Base-by-base conservation (phyloP, 192 early-diverging fungal species). In the Mortierella alpina region DNA sequence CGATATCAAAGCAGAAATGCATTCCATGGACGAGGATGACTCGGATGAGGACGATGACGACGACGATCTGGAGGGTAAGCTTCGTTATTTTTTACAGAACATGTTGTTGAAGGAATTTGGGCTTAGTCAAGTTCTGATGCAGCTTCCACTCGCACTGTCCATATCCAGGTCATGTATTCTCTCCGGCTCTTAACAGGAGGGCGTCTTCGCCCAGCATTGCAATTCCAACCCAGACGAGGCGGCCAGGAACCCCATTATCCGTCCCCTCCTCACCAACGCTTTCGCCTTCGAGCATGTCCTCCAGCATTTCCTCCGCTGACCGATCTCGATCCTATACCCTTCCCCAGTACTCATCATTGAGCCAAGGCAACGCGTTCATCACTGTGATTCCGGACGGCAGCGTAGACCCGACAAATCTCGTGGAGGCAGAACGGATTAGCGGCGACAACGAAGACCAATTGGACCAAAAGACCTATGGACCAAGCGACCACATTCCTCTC, bases 341-440 rank as follows among this genome's bases (percentile, higher is more conserved):
- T 23, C 75, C 77, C 22, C 70, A 82, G n/a, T 78, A 84, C 44
- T 40, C 74, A 44, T 67, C 73, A 12, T 68, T 73, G 23, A 76
- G 66, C 48, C 67, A 80, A 52, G 56, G 17, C 52, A 69, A 64
- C 48, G 41, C 61, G 23, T 82, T 74, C 47, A 76, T 54, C 41
- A 67, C 73, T 2, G 76, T 88, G 40, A 79, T 88, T 15, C 84
- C 87, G 0, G 88, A 90, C 46, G 88, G 87, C 10, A 83, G 83
- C 13, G 79, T 90, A 2, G 87, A 90, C 61, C 87, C 89, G 12
- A 85, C 82, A 44, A 83, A 88, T 53, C 60, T 90, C n/a, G 85
- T 85, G 5, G 73, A 86, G 41, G 89, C 89, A 17, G 84, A 85
- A 45, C 83, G 84, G 18, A 85, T 83, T 66, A 86, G 71, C 45